phyloP scores from a whole-genome alignment of 2,329 filamentous ascomycete species.

The Colletotrichum destructivum region DNA sequence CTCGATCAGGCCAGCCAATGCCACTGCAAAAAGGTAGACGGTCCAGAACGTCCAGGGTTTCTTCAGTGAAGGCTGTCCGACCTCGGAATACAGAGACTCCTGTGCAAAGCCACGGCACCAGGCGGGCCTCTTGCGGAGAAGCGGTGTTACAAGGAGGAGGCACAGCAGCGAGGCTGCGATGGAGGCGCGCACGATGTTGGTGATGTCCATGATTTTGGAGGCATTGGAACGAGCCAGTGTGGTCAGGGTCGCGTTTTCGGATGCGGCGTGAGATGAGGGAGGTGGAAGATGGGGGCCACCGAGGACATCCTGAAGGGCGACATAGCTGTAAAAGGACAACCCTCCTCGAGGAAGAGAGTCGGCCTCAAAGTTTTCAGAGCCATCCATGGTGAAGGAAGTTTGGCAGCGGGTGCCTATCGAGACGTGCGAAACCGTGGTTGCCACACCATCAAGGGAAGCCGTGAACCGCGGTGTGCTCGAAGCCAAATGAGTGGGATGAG shows the following conservation, averaged over 20 bases:
- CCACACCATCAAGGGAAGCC: constrained; percentile 17
- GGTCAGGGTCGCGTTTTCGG: not conserved
- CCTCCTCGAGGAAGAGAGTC: not conserved
- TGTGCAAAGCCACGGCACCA: constrained; percentile 62
- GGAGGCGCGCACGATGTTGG: constrained; percentile 49
- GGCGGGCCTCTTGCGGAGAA: constrained; percentile 52
- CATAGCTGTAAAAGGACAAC: constrained; percentile 27
- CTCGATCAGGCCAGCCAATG: constrained; percentile 53
- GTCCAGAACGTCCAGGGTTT: constrained; percentile 58
- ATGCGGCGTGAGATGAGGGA: not conserved
- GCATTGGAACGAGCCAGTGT: constrained; percentile 1
- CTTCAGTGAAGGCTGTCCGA: constrained; percentile 42
- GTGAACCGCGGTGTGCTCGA: constrained; percentile 19
- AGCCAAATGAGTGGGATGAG: not conserved
- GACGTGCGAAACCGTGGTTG: constrained; percentile 24
- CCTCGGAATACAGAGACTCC: constrained; percentile 49
- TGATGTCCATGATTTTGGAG: constrained; percentile 14
- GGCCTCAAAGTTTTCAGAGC: constrained; percentile 23
- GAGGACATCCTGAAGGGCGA: constrained; percentile 32
- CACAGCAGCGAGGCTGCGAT: constrained; percentile 51
- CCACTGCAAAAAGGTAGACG: constrained; percentile 51
- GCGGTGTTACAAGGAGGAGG: constrained; percentile 45
- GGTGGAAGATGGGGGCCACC: constrained; percentile 10
- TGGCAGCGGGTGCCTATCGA: constrained; percentile 15
- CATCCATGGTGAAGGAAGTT: constrained; percentile 19